phyloP scores from a whole-genome alignment of 2,329 filamentous ascomycete species.

The Fusarium proliferatum region DNA sequence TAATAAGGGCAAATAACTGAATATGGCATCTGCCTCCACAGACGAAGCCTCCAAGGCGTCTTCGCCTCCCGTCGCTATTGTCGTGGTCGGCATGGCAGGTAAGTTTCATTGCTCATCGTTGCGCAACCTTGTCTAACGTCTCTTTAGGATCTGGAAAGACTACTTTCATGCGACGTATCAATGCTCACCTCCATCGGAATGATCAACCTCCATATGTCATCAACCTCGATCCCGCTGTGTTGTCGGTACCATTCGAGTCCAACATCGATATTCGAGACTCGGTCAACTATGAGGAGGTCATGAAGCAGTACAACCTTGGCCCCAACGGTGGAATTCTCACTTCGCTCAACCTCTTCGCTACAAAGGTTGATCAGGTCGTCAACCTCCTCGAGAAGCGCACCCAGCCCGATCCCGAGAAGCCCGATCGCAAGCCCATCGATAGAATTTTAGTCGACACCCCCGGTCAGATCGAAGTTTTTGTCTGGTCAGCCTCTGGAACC shows the following conservation, averaged over 20 bases:
- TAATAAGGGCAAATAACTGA: not conserved
- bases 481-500: slow-evolving; percentile 95
- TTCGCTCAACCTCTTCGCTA: slow-evolving; percentile 94
- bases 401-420: slow-evolving; percentile 68
- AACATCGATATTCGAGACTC: slow-evolving; percentile 99
- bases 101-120: slow-evolving; percentile 42
- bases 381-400: slow-evolving; percentile 89
- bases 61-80: slow-evolving; percentile 77
- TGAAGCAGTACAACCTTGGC: slow-evolving; percentile 98
- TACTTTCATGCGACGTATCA: slow-evolving; percentile 99
- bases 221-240: slow-evolving; percentile 95
- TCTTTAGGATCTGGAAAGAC: slow-evolving; percentile 89
- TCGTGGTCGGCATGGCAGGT: slow-evolving; percentile 98
- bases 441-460: slow-evolving; percentile 95
- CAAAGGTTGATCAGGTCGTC: slow-evolving; percentile 97
- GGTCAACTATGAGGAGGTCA: slow-evolving; percentile 99
- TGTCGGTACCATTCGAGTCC: slow-evolving; percentile 91
- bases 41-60: slow-evolving; percentile 42
- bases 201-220: slow-evolving; percentile 90
- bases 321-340: slow-evolving; percentile 98
- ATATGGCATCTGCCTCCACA: slow-evolving; percentile 51
- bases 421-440: slow-evolving; percentile 73
- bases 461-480: slow-evolving; percentile 98
- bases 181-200: slow-evolving; percentile 87
- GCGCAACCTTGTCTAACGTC: not conserved